These are phyloP conservation scores for Starmerella powellii DNA, from an alignment of 805 yeast genomes.

Conservation along the genomic window DNA sequence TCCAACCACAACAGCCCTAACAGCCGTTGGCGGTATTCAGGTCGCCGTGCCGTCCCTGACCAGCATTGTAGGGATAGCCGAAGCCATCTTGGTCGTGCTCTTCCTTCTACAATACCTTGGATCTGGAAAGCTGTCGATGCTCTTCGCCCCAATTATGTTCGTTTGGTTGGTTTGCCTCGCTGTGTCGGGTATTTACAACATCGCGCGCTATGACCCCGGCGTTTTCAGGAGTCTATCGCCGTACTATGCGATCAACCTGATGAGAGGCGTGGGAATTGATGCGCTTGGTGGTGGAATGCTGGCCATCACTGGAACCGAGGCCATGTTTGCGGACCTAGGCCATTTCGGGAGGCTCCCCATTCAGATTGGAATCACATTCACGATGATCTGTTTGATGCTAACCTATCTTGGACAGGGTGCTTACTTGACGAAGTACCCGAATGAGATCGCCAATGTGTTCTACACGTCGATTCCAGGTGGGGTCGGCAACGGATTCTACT, in stretches of 20 bases:
- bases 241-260: conserved; percentile 37
- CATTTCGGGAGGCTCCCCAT: conserved; percentile 42
- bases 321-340: conserved; percentile 54
- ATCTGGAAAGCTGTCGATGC: conserved; percentile 36
- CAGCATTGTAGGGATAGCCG: conserved; percentile 38
- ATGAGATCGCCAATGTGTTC: conserved; percentile 34
- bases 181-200: conserved; percentile 38
- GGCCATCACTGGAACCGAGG: conserved; percentile 48
- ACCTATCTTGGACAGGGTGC: conserved; percentile 51
- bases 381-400: conserved; percentile 34
- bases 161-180: conserved; percentile 40
- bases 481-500: conserved; percentile 34
- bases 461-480: conserved; percentile 43
- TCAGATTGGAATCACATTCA: conserved; percentile 34
- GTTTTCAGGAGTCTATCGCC: conserved; percentile 43
- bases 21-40: conserved; percentile 46
- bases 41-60: conserved; percentile 36
- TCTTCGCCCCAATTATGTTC: conserved; percentile 45
- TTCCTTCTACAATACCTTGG: conserved; percentile 42
- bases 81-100: conserved; percentile 36
- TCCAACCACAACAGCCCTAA: conserved; percentile 50
- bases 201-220: conserved; percentile 32
- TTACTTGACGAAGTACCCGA: conserved; percentile 34
- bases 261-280: conserved; percentile 32
- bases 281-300: conserved; percentile 41